Evolutionary conservation across 2,329 filamentous ascomycete species (phyloP).

Genomic region (Apiospora kogelbergensis): DNA sequence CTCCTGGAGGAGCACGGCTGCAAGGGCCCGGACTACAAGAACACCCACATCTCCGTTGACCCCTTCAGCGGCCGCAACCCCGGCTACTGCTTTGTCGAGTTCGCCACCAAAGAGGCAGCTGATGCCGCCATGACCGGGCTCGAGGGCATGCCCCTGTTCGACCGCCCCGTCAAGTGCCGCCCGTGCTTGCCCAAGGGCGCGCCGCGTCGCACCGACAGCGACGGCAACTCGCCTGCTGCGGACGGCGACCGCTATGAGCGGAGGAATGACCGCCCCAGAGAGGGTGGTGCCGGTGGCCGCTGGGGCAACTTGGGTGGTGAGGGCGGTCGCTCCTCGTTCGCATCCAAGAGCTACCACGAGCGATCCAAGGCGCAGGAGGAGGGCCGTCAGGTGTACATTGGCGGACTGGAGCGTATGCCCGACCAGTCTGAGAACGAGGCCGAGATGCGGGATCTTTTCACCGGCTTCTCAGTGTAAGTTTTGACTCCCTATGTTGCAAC

Average conservation of each 20-base stretch:
- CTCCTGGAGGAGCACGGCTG: conserved; percentile 35
- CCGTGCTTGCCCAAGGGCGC: conserved; percentile 58
- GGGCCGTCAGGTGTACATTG: conserved; percentile 48
- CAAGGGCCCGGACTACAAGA: conserved; percentile 36
- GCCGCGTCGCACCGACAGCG: conserved; percentile 17
- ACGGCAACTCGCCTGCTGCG: not conserved
- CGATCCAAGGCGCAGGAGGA: conserved; percentile 26
- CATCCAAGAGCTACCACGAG: conserved; percentile 30
- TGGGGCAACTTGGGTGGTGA: conserved; percentile 14
- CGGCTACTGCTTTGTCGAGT: conserved; percentile 74
- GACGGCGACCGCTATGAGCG: conserved; percentile 16
- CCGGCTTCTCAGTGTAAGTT: conserved; percentile 43
- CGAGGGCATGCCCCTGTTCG: conserved; percentile 53
- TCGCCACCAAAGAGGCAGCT: conserved; percentile 56
- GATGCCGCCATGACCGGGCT: conserved; percentile 57
- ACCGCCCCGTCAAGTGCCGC: conserved; percentile 62
- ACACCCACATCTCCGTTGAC: conserved; percentile 69
- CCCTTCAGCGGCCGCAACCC: conserved; percentile 68
- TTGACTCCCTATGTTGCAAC: not conserved
- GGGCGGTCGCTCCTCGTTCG: conserved; percentile 26
- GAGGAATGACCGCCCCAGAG: conserved; percentile 19
- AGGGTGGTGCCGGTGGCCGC: conserved; percentile 8
- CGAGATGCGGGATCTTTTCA: conserved; percentile 48
- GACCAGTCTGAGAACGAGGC: conserved; percentile 46
- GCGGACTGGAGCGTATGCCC: conserved; percentile 48